Base-by-base conservation (phyloP, 352 stramenopile genomes). In the Phytophthora constricta region DNA sequence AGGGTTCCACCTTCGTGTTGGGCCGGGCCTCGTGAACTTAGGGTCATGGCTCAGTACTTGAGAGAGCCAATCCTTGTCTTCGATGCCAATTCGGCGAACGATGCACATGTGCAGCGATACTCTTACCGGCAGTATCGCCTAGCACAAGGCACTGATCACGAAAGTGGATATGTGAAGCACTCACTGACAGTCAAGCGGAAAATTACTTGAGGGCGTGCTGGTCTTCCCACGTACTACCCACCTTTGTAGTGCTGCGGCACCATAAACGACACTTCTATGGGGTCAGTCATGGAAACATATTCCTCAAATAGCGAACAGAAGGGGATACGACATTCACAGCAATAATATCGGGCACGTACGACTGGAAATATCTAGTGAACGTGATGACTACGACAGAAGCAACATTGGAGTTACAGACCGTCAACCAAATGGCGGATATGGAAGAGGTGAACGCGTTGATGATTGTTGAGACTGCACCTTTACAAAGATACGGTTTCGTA, bases 21-120 rank as follows among this genome's bases (percentile, higher is more conserved):
- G 58, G 48, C 26, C 13, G 46, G 46, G 0, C 5, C 34, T 2
- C 33, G 58, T 8, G 37, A 46, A 22, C 47, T 65, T 10, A 13
- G 58, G 0, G 58, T 33, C 33, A 53, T 58, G 47, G 58, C 47
- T 3, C 58, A 65, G 23, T 57, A 42, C 25, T 14, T 58, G 10
- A 10, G 46, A 1, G 39, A 49, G 23, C 57, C 57, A 4, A 11
- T 64, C 1, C 2, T 58, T 8, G 58, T 58, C 5, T 8, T 65
- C 0, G 58, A 58, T 23, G 27, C 41, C 5, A 47, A 43, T 7
- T 2, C 22, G 2, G 16, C 26, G n/a, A 37, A n/a, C 1, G 47
- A 65, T 19, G 58, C 58, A 5, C 58, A 65, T 23, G 17, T 59
- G 2, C 48, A 65, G 16, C 17, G 34, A 2, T 59, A 65, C 20